These are phyloP conservation scores for Leccinum laetum DNA, from an alignment of 1,284 basidiomycete species.

Conservation along the genomic window DNA sequence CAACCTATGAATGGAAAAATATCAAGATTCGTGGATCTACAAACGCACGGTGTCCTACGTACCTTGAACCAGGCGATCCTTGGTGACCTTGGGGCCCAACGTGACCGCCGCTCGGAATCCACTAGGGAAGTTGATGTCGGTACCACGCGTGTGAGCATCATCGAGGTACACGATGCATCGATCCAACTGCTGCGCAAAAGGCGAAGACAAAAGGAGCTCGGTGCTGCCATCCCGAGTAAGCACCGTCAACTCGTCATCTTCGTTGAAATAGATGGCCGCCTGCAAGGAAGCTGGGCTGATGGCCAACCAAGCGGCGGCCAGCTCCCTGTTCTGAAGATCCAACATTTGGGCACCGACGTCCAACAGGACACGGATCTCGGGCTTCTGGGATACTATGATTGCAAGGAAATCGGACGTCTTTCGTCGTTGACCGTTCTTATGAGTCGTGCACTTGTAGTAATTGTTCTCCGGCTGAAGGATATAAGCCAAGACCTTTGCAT, in stretches of 20 bases:
- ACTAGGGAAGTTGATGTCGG: background rate
- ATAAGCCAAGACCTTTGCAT: background rate
- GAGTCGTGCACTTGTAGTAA: background rate
- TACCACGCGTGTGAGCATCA: background rate
- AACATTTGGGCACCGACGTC: slow-evolving; percentile 1
- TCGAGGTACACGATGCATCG: background rate
- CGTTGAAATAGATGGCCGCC: background rate
- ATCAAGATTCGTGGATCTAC: background rate
- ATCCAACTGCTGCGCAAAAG: background rate
- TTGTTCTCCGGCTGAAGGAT: background rate
- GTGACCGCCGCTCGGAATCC: background rate
- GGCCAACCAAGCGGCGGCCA: background rate
- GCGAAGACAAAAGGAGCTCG: background rate
- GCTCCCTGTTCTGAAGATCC: background rate
- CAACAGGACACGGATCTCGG: background rate
- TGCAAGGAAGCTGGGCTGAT: background rate
- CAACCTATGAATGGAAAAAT: background rate
- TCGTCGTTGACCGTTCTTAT: background rate
- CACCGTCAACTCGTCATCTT: background rate
- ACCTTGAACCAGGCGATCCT: background rate
- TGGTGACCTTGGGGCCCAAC: background rate
- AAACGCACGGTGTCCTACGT: background rate
- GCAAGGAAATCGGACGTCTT: background rate
- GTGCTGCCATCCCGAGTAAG: background rate
- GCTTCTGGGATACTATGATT: background rate